Base-by-base conservation (phyloP, 495 filamentous ascomycete species). In the Tuber umbilicatum region DNA sequence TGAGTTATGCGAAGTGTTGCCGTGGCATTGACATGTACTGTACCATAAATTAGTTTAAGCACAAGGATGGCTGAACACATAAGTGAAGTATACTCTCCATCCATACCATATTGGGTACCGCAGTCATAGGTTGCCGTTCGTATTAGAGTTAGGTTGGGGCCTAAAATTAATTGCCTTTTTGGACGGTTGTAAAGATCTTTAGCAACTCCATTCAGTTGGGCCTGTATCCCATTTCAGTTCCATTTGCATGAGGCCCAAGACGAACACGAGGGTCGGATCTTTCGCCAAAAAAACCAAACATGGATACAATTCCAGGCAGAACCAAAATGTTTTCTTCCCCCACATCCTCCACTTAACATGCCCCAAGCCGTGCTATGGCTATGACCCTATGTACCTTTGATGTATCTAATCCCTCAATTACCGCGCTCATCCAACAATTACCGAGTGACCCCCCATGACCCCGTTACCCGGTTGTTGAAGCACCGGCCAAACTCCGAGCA, bases 21-120 rank as follows among this genome's bases (percentile, higher is more conserved):
- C n/a, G n/a, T n/a, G n/a, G n/a, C n/a, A n/a, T n/a, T n/a, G n/a
- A n/a, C n/a, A n/a, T n/a, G n/a, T n/a, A n/a, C n/a, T n/a, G n/a
- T n/a, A n/a, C n/a, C n/a, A n/a, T n/a, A n/a, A n/a, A n/a, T n/a
- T n/a, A n/a, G n/a, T n/a, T n/a, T n/a, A n/a, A n/a, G n/a, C n/a
- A n/a, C n/a, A n/a, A n/a, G n/a, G n/a, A n/a, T 64, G 55, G 55
- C 55, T 27, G 55, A 64, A 64, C 55, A 64, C 27, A 16, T 64
- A 14, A 60, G 9, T 27, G 2, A 14, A 60, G 9, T 27, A 2
- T 60, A 5, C 50, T 14, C 35, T 35, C 2, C 17, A 14, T 64
- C 14, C 14, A 64, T 27, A 1, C 2, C 35, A 17, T 35, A 35
- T 64, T 17, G 4, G 55, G 55, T 16, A 35, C 27, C 7, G 1